These are phyloP conservation scores for Starmerella apis DNA, from an alignment of 805 yeast species.

Conservation along the genomic window DNA sequence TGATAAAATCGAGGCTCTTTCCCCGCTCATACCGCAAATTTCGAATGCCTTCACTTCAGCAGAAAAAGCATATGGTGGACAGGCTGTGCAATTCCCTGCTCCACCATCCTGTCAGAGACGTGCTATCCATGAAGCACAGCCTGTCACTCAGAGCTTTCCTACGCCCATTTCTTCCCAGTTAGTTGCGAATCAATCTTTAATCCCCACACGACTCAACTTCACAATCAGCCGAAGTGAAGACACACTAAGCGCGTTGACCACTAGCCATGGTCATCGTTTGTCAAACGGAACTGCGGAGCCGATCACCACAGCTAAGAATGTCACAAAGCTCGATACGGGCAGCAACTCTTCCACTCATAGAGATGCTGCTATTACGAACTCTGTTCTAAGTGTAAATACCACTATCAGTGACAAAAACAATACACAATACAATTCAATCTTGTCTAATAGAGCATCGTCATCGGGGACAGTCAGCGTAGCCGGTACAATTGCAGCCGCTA, in stretches of 20 bases:
- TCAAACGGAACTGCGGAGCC: too few species aligned
- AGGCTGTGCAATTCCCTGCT: constrained; percentile 2
- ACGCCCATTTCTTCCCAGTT: not conserved
- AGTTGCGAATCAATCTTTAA: not conserved
- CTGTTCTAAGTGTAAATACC: not conserved
- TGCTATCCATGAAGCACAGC: not conserved
- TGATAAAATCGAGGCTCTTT: not conserved
- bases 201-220: too few species aligned
- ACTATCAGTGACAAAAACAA: not conserved
- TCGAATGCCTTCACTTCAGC: constrained; percentile 4
- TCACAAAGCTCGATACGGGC: too few species aligned
- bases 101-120: constrained; percentile 2
- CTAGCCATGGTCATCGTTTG: too few species aligned
- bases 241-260: too few species aligned
- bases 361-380: not conserved
- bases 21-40: not conserved
- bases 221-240: too few species aligned
- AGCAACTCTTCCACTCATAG: not conserved
- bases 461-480: too few species aligned
- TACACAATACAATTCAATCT: not conserved
- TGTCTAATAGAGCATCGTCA: constrained; percentile 1
- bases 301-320: too few species aligned
- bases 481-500: too few species aligned
- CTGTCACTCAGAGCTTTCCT: not conserved
- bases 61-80: not conserved